A percentile compares a stretch with the other conserved stretches of the same genome.
Conservation (phyloP, 768 basidiomycete species). For the Harrya chromipes region DNA sequence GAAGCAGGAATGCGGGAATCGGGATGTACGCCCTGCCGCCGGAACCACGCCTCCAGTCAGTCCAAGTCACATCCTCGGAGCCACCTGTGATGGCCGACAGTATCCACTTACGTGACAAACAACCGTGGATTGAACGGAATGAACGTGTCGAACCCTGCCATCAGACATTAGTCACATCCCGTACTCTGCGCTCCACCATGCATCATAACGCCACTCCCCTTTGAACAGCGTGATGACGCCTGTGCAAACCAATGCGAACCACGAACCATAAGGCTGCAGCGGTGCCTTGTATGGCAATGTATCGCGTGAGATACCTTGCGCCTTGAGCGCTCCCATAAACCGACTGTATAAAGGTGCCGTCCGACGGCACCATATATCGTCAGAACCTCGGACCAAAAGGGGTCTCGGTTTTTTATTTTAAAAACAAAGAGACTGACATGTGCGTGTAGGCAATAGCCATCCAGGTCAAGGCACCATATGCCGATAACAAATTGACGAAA, state of each 20-base stretch:
- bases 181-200: neutral
- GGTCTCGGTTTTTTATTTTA: too few species aligned
- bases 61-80: neutral
- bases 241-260: constrained; percentile 55
- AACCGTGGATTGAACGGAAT: constrained; percentile 48
- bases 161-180: neutral
- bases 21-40: constrained; percentile 27
- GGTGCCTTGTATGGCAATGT: constrained; percentile 38
- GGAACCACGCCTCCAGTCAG: neutral
- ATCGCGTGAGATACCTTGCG: constrained; percentile 42
- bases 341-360: constrained; percentile 33
- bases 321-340: constrained; percentile 47
- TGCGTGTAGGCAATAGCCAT: constrained; percentile 55
- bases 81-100: neutral
- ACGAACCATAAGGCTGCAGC: constrained; percentile 48
- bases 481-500: constrained; percentile 41
- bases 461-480: constrained; percentile 33
- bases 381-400: neutral
- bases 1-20: constrained; percentile 32
- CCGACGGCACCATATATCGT: neutral
- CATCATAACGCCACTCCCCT: constrained; percentile 30
- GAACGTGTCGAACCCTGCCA: constrained; percentile 38
- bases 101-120: constrained; percentile 51
- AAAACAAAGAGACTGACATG: constrained; percentile 41
- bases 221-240: constrained; percentile 58